Percentiles rank a stretch among this genome's conserved stretches.
phyloP scores from a whole-genome alignment of 163 green algal species.

The Chloromonas sp. region DNA sequence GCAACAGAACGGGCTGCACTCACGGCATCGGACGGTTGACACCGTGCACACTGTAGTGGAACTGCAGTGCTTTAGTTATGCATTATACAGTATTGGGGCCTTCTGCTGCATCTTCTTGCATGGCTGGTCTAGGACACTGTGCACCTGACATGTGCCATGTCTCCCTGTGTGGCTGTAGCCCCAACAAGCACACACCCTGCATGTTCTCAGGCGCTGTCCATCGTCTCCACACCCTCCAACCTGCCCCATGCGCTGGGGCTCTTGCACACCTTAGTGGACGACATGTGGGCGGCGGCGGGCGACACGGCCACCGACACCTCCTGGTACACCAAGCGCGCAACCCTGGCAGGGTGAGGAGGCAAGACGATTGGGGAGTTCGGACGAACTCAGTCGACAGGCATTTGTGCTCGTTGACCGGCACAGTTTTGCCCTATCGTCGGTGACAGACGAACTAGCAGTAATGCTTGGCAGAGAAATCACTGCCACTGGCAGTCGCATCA shows the following conservation, averaged over 20 bases:
- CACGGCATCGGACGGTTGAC: background rate
- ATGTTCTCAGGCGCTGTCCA: constrained; percentile 36
- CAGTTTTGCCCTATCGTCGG: no score
- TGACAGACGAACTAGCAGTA: no score
- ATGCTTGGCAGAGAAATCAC: no score
- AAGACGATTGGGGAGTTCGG: background rate
- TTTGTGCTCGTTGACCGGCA: background rate
- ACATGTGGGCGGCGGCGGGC: constrained; percentile 28
- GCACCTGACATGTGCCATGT: background rate
- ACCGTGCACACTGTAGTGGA: background rate
- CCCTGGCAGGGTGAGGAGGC: constrained; percentile 27
- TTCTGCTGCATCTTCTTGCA: background rate
- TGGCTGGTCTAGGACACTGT: background rate
- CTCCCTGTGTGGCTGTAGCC: background rate
- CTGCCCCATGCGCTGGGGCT: constrained; percentile 26
- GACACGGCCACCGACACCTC: constrained; percentile 52
- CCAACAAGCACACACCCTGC: background rate
- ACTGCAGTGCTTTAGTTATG: no score
- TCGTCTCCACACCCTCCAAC: constrained; percentile 37
- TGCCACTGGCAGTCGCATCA: no score
- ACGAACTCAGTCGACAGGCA: background rate
- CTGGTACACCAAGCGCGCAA: constrained; percentile 53
- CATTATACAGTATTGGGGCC: no score
- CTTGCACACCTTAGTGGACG: constrained; percentile 39
- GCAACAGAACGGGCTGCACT: background rate